Evolutionary conservation across 208 protist species (phyloP).

Genomic region (Trypanosoma melophagium): DNA sequence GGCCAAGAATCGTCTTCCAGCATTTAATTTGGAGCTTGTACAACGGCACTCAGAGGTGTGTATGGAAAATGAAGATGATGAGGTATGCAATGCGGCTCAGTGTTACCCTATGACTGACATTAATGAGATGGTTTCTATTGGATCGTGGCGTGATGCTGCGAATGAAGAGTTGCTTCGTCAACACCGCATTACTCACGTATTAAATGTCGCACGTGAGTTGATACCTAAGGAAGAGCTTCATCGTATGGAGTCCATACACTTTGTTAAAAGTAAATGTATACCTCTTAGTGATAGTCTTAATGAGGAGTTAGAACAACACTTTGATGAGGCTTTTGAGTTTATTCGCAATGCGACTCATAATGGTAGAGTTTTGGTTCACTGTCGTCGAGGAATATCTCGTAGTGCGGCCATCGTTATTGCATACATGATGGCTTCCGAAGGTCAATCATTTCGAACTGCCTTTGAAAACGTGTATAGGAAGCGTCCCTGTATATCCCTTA

Average conservation of each 20-base stretch:
- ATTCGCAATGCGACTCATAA: slow-evolving; percentile 46
- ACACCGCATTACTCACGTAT: slow-evolving; percentile 63
- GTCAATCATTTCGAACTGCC: slow-evolving; percentile 51
- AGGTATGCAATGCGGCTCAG: slow-evolving; percentile 63
- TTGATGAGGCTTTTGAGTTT: slow-evolving; percentile 70
- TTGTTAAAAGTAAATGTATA: slow-evolving; percentile 53
- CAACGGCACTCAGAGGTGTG: slow-evolving; percentile 29
- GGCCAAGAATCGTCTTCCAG: slow-evolving; percentile 38
- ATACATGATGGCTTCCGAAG: slow-evolving; percentile 64
- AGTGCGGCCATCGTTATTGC: slow-evolving; percentile 38
- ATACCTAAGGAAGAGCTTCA: slow-evolving; percentile 29
- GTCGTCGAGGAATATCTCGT: slow-evolving; percentile 42
- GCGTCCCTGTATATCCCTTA: slow-evolving; percentile 71
- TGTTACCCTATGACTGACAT: slow-evolving; percentile 71
- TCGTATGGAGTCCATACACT: slow-evolving; percentile 25
- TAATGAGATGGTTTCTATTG: slow-evolving; percentile 57
- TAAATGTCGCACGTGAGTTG: slow-evolving; percentile 81
- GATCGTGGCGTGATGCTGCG: slow-evolving; percentile 71
- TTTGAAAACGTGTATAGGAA: slow-evolving; percentile 46
- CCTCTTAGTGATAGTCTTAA: slow-evolving; percentile 72
- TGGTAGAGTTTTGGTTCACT: slow-evolving; percentile 40
- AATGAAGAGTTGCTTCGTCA: slow-evolving; percentile 46
- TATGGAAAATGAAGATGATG: slow-evolving; percentile 13
- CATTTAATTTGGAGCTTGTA: slow-evolving; percentile 62
- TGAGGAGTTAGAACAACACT: slow-evolving; percentile 49